A percentile compares a stretch with the other conserved stretches of the same genome.
Conservation (phyloP, 352 stramenopile species). For the Globisporangium ultimum region DNA sequence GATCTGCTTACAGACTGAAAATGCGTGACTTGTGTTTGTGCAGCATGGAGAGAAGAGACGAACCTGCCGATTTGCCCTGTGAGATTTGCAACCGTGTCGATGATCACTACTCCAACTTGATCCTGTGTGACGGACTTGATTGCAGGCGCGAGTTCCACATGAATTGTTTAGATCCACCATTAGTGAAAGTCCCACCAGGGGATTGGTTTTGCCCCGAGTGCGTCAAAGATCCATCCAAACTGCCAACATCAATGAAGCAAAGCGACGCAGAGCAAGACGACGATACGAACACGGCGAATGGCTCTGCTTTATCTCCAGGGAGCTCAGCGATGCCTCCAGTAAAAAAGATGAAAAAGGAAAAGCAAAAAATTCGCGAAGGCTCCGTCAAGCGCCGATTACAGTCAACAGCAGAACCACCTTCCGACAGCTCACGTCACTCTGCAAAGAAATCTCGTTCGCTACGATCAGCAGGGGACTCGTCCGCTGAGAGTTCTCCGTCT, state of each 20-base stretch:
- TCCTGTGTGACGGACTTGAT: constrained; percentile 79
- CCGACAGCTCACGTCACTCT: constrained; percentile 26
- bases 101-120: constrained; percentile 76
- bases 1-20: no score
- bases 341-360: constrained; percentile 58
- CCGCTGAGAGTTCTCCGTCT: constrained; percentile 36
- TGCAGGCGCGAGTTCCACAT: constrained; percentile 87
- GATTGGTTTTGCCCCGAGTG: constrained; percentile 82
- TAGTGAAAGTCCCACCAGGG: constrained; percentile 55
- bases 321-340: constrained; percentile 9
- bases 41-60: constrained; percentile 69
- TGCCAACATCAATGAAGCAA: constrained; percentile 21
- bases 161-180: constrained; percentile 71
- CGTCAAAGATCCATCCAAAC: constrained; percentile 34
- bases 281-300: constrained; percentile 10
- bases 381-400: constrained; percentile 56
- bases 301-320: constrained; percentile 9
- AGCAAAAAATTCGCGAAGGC: constrained; percentile 47
- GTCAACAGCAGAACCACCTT: constrained; percentile 15
- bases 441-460: constrained; percentile 47
- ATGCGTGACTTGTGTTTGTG: background rate
- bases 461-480: constrained; percentile 29
- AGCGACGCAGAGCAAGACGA: constrained; percentile 11
- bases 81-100: constrained; percentile 79
- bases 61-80: constrained; percentile 76